Evolutionary conservation across 306 rosid species (phyloP), one percentile per base, ranked within the genome.

Genomic region (Vigna nakashimae): DNA sequence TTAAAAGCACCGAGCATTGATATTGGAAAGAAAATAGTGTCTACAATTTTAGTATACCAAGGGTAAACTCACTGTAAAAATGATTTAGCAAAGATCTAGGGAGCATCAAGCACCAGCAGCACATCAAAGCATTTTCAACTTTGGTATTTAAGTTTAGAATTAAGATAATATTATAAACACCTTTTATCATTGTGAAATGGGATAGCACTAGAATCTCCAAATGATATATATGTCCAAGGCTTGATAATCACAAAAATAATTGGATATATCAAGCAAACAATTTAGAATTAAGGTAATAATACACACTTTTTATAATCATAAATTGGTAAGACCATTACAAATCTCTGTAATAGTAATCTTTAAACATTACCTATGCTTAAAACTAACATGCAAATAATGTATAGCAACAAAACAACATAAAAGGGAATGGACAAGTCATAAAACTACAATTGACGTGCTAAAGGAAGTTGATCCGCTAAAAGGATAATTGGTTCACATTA

Each of bases 1-100:
- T 65, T 58, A 9, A 75, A 86, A 70, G 26, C 57, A 82, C 6
- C 10, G 55, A 78, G 42, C 49, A 82, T 65, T 28, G 77, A 42
- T n/a, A 71, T 34, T 58, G 40, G 6, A 30, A 38, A 55, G 73
- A 66, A 46, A 57, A 4, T 40, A 79, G 53, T 20, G 18, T 30
- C 53, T 3, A 50, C 16, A 18, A 45, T 79, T 58, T 59, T 9
- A 24, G 36, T n/a, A 24, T 45, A 56, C 55, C 20, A 14, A 2
- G 34, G 32, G 8, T 36, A 50, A 77, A 77, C 60, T 32, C 28
- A 26, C 34, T 45, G 18, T 30, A 52, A 66, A 32, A 48, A 3
- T 30, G 38, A 40, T 58, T 45, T 49, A 64, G 64, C 50, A 63
- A 34, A 49, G 52, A n/a, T 46, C 57, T 30, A 59, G 22, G 48